Percentiles rank a stretch among this genome's conserved stretches.
Conservation (phyloP, 345 rosid genomes). For the Eucalyptus erythrocorys region DNA sequence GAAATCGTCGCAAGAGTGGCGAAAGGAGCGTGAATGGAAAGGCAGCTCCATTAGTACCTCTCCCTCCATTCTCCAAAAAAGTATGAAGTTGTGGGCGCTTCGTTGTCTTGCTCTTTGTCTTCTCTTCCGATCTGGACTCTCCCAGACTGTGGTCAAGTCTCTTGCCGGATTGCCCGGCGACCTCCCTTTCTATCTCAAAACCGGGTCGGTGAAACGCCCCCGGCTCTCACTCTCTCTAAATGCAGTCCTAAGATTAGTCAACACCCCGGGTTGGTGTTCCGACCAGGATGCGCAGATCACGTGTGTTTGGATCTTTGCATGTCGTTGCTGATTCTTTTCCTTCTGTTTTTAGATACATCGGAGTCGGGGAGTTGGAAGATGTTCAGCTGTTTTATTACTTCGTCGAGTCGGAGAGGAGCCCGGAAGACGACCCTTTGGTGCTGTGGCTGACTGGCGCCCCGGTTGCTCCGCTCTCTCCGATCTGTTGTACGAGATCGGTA, state of each 20-base stretch:
- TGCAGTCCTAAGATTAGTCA: not conserved
- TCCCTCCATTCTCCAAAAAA: not conserved
- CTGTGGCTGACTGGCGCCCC: constrained; percentile 12
- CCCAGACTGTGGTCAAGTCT: not conserved
- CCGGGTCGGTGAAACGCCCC: not conserved
- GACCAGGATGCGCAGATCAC: not conserved
- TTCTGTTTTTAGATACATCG: not conserved
- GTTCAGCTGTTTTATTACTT: constrained; percentile 7
- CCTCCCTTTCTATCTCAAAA: constrained; percentile 10
- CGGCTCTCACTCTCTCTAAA: not conserved
- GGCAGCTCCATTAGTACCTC: not conserved
- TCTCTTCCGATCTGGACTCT: not conserved
- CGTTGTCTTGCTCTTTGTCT: not conserved
- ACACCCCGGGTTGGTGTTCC: not conserved
- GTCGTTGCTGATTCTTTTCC: not conserved
- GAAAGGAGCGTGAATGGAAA: not conserved
- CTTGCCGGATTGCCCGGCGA: constrained; percentile 5
- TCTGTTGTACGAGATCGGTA: not conserved
- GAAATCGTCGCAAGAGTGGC: not conserved
- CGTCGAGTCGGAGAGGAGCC: constrained; percentile 3
- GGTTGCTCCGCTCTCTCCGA: constrained; percentile 7
- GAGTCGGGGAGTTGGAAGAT: constrained; percentile 1
- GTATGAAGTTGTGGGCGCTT: not conserved
- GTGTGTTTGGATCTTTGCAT: not conserved
- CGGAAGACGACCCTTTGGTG: constrained; percentile 4